Evolutionary conservation across 805 yeast species (phyloP).

Genomic region (Candida ipomoeae): DNA sequence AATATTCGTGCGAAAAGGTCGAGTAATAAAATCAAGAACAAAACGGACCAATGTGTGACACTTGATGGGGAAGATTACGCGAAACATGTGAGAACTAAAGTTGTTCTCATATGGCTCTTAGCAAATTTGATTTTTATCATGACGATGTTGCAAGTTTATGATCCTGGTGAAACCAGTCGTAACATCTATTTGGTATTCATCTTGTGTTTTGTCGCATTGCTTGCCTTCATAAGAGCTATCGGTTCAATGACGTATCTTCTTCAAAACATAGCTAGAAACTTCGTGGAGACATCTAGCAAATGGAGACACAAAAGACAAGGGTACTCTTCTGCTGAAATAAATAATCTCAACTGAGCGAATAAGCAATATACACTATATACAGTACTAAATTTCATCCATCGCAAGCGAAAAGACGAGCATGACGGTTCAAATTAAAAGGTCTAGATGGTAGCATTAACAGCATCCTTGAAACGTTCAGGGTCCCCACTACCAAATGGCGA

Average conservation of each 20-base stretch:
- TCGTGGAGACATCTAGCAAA: slow-evolving; percentile 38
- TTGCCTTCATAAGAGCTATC: slow-evolving; percentile 74
- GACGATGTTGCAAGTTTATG: slow-evolving; percentile 82
- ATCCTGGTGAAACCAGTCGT: slow-evolving; percentile 50
- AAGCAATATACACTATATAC: background rate
- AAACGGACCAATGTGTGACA: slow-evolving; percentile 20
- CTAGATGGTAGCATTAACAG: slow-evolving; percentile 41
- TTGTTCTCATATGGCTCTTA: slow-evolving; percentile 92
- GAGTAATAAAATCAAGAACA: slow-evolving; percentile 41
- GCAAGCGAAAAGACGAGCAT: background rate
- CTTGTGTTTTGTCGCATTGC: slow-evolving; percentile 86
- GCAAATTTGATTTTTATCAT: slow-evolving; percentile 75
- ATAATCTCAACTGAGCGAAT: slow-evolving; percentile 26
- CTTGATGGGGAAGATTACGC: slow-evolving; percentile 76
- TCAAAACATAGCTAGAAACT: slow-evolving; percentile 32
- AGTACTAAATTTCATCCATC: background rate
- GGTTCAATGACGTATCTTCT: slow-evolving; percentile 75
- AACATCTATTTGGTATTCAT: slow-evolving; percentile 81
- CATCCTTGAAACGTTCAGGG: slow-evolving; percentile 30
- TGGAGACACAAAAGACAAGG: slow-evolving; percentile 41
- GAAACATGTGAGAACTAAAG: slow-evolving; percentile 89
- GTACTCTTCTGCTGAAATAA: slow-evolving; percentile 31
- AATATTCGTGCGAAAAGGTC: slow-evolving; percentile 69
- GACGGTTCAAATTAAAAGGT: background rate
- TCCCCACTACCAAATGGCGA: slow-evolving; percentile 17